phyloP scores from a whole-genome alignment of 345 rosid genomes.

The Eucalyptus sideroxylon region DNA sequence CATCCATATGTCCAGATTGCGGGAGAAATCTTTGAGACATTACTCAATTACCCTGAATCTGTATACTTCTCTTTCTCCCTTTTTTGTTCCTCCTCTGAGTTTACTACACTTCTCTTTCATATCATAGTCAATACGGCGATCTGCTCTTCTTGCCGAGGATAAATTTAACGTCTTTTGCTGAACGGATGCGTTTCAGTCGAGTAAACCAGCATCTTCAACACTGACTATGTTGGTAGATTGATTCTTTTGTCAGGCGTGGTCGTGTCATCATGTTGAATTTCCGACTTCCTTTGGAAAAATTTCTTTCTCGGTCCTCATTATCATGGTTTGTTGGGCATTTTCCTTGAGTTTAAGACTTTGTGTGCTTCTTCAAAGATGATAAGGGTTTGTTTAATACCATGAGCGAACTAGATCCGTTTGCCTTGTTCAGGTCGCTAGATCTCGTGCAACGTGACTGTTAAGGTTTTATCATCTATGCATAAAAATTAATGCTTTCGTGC shows the following conservation, averaged over 20 bases:
- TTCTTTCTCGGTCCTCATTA: neutral
- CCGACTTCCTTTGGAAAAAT: neutral
- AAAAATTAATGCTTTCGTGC: neutral
- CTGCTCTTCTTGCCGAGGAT: neutral
- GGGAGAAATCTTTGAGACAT: neutral
- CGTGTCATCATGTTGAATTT: neutral
- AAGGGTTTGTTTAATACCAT: neutral
- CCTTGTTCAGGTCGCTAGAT: neutral
- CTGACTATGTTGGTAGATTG: neutral
- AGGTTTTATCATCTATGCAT: neutral
- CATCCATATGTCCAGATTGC: neutral
- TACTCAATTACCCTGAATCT: neutral
- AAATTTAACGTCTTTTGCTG: neutral
- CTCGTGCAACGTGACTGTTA: neutral
- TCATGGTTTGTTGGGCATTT: neutral
- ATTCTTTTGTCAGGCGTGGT: neutral
- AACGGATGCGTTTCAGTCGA: neutral
- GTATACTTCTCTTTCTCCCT: neutral
- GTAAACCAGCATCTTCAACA: neutral
- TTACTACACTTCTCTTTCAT: neutral
- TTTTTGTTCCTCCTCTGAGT: neutral
- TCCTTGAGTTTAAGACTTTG: neutral
- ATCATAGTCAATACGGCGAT: neutral
- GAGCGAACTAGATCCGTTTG: neutral
- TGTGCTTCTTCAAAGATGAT: neutral